Percentiles rank a stretch among this genome's conserved stretches.
phyloP scores from a whole-genome alignment of 31 red algal species.

The Odonthalia washingtoniensis region DNA sequence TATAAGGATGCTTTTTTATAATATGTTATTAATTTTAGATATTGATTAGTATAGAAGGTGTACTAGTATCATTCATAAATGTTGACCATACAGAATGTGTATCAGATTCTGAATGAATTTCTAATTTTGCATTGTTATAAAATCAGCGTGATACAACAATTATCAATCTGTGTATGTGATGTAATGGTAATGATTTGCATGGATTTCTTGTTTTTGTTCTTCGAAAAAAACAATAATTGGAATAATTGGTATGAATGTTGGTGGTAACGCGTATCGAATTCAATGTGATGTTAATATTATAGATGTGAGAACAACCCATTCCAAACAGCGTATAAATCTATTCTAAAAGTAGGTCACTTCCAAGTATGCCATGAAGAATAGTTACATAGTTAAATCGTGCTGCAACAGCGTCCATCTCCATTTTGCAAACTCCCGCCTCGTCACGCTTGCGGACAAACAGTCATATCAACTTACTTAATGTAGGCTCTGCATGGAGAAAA shows the following conservation, averaged over 20 bases:
- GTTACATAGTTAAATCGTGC: too few relatives aligned
- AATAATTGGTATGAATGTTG: not conserved
- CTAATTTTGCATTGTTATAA: conserved; percentile 64
- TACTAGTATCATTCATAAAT: not conserved
- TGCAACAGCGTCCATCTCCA: too few relatives aligned
- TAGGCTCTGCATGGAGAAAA: too few relatives aligned
- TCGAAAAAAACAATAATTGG: not conserved
- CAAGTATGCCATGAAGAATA: too few relatives aligned
- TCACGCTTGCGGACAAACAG: too few relatives aligned
- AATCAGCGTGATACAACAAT: conserved; percentile 68
- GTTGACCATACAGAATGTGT: conserved; percentile 64
- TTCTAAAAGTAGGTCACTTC: too few relatives aligned
- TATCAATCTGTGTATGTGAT: conserved; percentile 90
- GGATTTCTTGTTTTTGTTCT: not conserved
- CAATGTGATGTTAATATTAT: conserved; percentile 27
- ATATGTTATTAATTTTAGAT: conserved; percentile 61
- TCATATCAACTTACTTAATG: not conserved
- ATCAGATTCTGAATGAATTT: conserved; percentile 71
- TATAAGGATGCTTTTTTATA: conserved; percentile 34
- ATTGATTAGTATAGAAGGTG: conserved; percentile 86
- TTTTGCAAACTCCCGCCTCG: too few relatives aligned
- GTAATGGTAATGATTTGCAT: conserved; percentile 60
- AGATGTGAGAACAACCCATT: too few relatives aligned
- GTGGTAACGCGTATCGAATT: conserved; percentile 42
- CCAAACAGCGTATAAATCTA: too few relatives aligned